Base-by-base conservation (phyloP, 305 asterid genomes). In the Rubia balearica region DNA sequence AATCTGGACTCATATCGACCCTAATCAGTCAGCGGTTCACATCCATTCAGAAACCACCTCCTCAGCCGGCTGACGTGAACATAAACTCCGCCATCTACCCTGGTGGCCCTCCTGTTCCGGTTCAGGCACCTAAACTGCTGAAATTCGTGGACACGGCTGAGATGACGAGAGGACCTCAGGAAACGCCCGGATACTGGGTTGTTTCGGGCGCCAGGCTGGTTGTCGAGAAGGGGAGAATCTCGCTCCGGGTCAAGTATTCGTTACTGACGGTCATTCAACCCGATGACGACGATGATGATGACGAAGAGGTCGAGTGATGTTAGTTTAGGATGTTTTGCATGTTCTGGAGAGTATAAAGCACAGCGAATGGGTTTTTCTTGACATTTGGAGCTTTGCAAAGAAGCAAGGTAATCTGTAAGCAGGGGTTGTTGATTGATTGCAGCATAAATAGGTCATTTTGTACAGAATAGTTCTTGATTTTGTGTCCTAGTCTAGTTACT, bases 131-230 rank as follows among this genome's bases (percentile, higher is more conserved):
- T 7, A 94, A 88, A 76, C 87, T 94, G 43, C 73, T 94, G 87
- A 94, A 86, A 79, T 86, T 89, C 76, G 97, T 91, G 12, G 98
- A 94, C 79, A 87, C 92, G 5, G 81, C 95, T 19, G 97, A 94
- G 83, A 94, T 94, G 97, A 85, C 86, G 0, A 80, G 98, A 75
- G 98, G 98, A 16, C 96, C 98, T 22, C 97, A 88, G 70, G 97
- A 91, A 69, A 83, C 91, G 5, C 97, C 98, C 0, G 98, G 98
- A 57, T 94, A 94, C 81, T 94, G 98, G 98, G 91, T 94, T 48
- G 97, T 87, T 77, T 94, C 98, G 0, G 98, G 98, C 61, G 97
- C 98, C 11, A 87, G 95, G 59, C 91, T 94, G 73, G 78, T 94
- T 76, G 97, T 91, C 63, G 98, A 94, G 67, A 85, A 89, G 80